Evolutionary conservation across 768 basidiomycete genomes (phyloP).

Genomic region (Tephrocybe rancida): DNA sequence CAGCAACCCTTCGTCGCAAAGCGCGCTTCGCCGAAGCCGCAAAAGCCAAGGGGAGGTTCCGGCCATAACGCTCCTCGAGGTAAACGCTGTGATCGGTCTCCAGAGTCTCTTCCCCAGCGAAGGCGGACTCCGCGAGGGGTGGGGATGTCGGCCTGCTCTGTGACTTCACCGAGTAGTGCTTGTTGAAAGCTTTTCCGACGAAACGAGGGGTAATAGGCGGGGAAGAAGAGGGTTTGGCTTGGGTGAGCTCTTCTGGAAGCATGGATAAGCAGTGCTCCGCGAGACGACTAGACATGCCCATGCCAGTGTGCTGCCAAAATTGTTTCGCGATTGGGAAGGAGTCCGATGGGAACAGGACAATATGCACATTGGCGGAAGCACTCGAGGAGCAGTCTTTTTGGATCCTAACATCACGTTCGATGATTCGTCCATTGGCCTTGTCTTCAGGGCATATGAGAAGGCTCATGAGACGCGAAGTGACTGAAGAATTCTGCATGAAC

Average conservation of each 20-base stretch:
- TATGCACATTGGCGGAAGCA: slow-evolving; percentile 67
- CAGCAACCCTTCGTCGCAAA: slow-evolving; percentile 86
- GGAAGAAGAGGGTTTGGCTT: slow-evolving; percentile 28
- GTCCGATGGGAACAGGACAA: slow-evolving; percentile 73
- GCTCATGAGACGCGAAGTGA: slow-evolving; percentile 62
- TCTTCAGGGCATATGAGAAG: slow-evolving; percentile 71
- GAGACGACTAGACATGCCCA: slow-evolving; percentile 86
- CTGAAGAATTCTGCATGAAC: slow-evolving; percentile 63
- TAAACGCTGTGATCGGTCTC: slow-evolving; percentile 70
- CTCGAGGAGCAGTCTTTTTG: slow-evolving; percentile 21
- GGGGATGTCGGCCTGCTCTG: slow-evolving; percentile 8
- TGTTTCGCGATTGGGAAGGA: slow-evolving; percentile 72
- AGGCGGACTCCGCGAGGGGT: slow-evolving; percentile 3
- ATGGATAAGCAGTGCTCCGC: slow-evolving; percentile 83
- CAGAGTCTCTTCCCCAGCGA: slow-evolving; percentile 44
- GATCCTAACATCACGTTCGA: slow-evolving; percentile 26
- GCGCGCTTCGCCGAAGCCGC: slow-evolving; percentile 85
- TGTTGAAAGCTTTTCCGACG: slow-evolving; percentile 50
- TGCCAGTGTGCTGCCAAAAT: slow-evolving; percentile 96
- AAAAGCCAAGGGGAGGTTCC: slow-evolving; percentile 77
- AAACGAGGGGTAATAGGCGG: slow-evolving; percentile 26
- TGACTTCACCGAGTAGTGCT: slow-evolving; percentile 55
- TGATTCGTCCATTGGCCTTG: slow-evolving; percentile 29
- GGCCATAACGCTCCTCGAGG: slow-evolving; percentile 93
- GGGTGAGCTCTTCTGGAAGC: slow-evolving; percentile 49